Conservation (phyloP, 192 early-diverging fungal genomes). For the Coemansia sp. region DNA sequence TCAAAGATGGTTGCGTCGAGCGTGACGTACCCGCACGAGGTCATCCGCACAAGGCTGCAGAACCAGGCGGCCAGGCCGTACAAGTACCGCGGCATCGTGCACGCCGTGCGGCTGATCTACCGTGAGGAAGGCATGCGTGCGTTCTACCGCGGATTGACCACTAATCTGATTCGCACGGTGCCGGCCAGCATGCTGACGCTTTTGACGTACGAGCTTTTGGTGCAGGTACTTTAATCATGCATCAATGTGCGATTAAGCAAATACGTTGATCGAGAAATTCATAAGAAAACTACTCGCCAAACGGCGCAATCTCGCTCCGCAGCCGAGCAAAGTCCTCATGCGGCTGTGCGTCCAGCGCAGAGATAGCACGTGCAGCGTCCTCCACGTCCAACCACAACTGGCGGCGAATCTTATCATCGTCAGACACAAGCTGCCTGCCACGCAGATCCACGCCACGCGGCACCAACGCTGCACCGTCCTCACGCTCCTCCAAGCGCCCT, state of each 20-base stretch:
- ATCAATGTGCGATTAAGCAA: no score
- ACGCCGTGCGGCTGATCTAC: constrained; percentile 69
- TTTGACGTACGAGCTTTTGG: constrained; percentile 84
- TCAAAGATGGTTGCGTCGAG: constrained; percentile 89
- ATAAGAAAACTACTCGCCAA: constrained; percentile 18
- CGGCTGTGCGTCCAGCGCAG: constrained; percentile 9
- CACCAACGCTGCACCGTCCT: constrained; percentile 16
- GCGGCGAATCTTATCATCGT: constrained; percentile 48
- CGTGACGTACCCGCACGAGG: constrained; percentile 95
- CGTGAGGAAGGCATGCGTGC: constrained; percentile 76
- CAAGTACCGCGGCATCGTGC: constrained; percentile 82
- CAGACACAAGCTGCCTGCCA: constrained; percentile 15
- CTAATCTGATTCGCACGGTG: constrained; percentile 86
- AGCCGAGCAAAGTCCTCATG: constrained; percentile 20
- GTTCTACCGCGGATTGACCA: constrained; percentile 84
- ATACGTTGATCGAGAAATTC: no score
- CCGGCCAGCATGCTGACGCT: constrained; percentile 84
- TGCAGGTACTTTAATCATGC: constrained; percentile 58
- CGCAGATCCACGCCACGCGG: constrained; percentile 33
- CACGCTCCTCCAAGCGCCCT: background rate
- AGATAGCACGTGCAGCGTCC: constrained; percentile 16
- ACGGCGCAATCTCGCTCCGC: constrained; percentile 19
- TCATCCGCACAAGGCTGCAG: constrained; percentile 90
- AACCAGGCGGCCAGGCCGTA: constrained; percentile 70
- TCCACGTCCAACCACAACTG: constrained; percentile 45